Base-by-base conservation (phyloP, 805 yeast species). In the Clavispora phyllophila region DNA sequence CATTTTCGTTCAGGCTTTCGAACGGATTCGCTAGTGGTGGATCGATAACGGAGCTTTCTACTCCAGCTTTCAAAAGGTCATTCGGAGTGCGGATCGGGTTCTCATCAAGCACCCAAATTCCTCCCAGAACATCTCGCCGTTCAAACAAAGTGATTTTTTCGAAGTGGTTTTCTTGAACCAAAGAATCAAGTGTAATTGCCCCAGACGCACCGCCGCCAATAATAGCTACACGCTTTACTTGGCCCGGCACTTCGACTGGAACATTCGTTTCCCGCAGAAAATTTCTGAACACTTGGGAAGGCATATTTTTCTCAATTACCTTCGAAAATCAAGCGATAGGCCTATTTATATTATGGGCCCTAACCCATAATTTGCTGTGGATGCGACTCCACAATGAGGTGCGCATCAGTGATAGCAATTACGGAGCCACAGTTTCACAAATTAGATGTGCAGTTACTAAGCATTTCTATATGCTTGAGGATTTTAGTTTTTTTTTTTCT, bases 191-290 rank as follows among this genome's bases (percentile, higher is more conserved):
- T 0, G 66, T 55, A 36, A 73, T 63, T 18, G 73, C 67, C 5
- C 78, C 79, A 4, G 73, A 65, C 5, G 79, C 76, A 12, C 79
- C 79, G n/a, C 74, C 78, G 5, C 79, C 78, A 25, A 73, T 70
- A 24, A 74, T 61, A 15, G 75, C 78, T 8, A 73, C 52, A 5
- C 60, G 51, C 38, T 53, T 55, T 18, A 61, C 54, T 14, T 42
- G 47, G 6, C 36, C 27, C 1, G 40, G 37, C n/a, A 35, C 37
- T 14, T 22, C 7, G 5, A 35, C 26, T 7, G 28, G 37, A 8
- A 18, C 27, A n/a, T 19, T 10, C 4, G 23, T 20, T 20, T 33
- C 24, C 13, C 19, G 10, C 24, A 20, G 24, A 33, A 33, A 33
- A 20, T 33, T 9, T 29, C 20, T 29, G 13, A 29, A 15, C 4